Percentiles rank a stretch among this genome's conserved stretches.
Conservation (phyloP, 2,329 filamentous ascomycete genomes). For the Colletotrichum horii region DNA sequence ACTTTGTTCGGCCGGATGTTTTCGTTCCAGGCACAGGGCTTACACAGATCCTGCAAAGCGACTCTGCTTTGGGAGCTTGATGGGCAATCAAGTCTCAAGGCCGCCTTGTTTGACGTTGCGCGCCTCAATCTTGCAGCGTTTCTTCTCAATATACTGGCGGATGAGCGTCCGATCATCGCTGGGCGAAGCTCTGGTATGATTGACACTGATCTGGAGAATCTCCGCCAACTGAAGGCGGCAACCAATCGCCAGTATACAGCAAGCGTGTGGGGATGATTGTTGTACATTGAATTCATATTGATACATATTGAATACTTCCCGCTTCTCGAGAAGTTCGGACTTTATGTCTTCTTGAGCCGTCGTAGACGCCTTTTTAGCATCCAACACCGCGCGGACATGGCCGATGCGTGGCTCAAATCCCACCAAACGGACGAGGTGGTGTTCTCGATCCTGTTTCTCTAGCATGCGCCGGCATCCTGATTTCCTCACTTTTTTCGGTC, state of each 20-base stretch:
- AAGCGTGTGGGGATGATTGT: background rate
- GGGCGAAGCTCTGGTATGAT: background rate
- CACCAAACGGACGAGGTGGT: background rate
- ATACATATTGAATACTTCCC: slow-evolving; percentile 8
- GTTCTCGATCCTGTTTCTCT: background rate
- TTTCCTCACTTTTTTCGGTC: background rate
- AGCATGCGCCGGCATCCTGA: background rate
- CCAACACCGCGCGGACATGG: background rate
- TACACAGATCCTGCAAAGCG: background rate
- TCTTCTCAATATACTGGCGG: background rate
- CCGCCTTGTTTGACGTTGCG: background rate
- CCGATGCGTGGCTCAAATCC: background rate
- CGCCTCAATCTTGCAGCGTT: background rate
- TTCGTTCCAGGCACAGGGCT: background rate
- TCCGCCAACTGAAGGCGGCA: background rate
- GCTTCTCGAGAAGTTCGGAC: background rate
- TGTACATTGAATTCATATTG: slow-evolving; percentile 18
- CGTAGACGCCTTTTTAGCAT: background rate
- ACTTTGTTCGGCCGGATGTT: background rate
- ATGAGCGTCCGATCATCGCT: background rate
- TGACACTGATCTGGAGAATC: background rate
- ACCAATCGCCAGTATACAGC: background rate
- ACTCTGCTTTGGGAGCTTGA: background rate
- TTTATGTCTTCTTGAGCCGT: background rate
- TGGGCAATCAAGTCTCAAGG: background rate